Evolutionary conservation across 2,329 filamentous ascomycete genomes (phyloP), one percentile per base, ranked within the genome.

Genomic region (Aspergillus sp.): DNA sequence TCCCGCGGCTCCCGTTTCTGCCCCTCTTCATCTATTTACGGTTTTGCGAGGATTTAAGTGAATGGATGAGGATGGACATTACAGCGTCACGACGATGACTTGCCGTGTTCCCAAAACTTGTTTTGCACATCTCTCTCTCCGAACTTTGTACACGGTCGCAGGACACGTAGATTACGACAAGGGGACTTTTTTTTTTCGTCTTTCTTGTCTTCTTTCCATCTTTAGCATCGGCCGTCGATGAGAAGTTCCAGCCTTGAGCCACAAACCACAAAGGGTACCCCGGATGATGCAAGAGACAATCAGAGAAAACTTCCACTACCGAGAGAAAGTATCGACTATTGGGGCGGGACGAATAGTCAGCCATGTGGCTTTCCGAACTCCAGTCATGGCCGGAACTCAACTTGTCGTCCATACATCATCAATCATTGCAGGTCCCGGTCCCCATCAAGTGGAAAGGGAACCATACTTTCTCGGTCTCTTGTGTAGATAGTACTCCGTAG

Each of bases 311-410:
- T 36, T 36, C 32, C 32, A 50, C 25, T 30, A n/a, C 47, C 47
- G 47, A 30, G 15, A 17, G 11, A 36, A 17, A 13, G 53, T 53
- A 39, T 21, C 39, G 39, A 55, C 53, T 30, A 55, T 44, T 36
- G 53, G 30, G 30, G 53, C 53, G 53, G 53, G 53, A 55, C 39
- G 53, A 42, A 47, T 47, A 55, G 53, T 55, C 53, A 58, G 55
- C 62, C 59, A 64, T 64, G 59, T 64, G 62, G 62, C 57, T 56
- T 62, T 59, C 50, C 59, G 50, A 58, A 55, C 41, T 55, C 39
- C 39, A 44, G 15, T 21, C 53, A 36, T 36, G 27, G 30, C 32
- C n/a, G 50, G 13, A 52, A 52, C 36, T 21, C 50, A 36, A 19
- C 21, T 38, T 27, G n/a, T 36, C 30, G 36, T 36, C 32, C 47